A percentile compares a stretch with the other conserved stretches of the same genome.
Conservation (phyloP, 345 rosid genomes). For the Conringia planisiliqua region DNA sequence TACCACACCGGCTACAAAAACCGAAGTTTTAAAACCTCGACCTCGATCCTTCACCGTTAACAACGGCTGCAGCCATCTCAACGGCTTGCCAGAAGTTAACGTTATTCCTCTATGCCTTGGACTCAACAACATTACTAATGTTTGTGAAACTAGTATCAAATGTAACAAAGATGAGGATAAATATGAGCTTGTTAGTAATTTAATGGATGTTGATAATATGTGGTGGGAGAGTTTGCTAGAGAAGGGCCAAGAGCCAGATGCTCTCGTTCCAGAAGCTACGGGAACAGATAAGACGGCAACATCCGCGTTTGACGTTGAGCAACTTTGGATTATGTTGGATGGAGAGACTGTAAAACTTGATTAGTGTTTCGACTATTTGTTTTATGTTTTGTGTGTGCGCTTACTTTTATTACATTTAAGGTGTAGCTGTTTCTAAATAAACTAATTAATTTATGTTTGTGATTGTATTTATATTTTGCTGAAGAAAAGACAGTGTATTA, state of each 20-base stretch:
- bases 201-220: constrained; percentile 7
- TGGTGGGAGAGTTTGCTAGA: constrained; percentile 29
- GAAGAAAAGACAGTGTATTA: neutral
- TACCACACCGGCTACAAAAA: neutral
- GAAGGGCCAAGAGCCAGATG: neutral
- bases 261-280: neutral
- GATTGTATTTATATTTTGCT: neutral
- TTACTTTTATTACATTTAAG: neutral
- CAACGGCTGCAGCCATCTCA: neutral
- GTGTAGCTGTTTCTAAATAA: neutral
- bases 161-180: constrained; percentile 1
- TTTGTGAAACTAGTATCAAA: constrained; percentile 4
- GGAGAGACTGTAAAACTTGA: constrained; percentile 16
- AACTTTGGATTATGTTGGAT: constrained; percentile 29
- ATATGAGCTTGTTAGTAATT: neutral
- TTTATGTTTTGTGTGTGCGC: neutral
- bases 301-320: constrained; percentile 22
- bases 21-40: constrained; percentile 28
- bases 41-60: constrained; percentile 26
- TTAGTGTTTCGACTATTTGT: neutral
- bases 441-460: neutral
- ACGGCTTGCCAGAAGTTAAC: neutral
- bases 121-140: neutral
- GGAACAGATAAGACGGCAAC: neutral
- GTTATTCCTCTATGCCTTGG: neutral